Percentiles rank a stretch among this genome's conserved stretches.
Evolutionary conservation across 257 asterid genomes (phyloP).

Genomic region (Datura wrightii): DNA sequence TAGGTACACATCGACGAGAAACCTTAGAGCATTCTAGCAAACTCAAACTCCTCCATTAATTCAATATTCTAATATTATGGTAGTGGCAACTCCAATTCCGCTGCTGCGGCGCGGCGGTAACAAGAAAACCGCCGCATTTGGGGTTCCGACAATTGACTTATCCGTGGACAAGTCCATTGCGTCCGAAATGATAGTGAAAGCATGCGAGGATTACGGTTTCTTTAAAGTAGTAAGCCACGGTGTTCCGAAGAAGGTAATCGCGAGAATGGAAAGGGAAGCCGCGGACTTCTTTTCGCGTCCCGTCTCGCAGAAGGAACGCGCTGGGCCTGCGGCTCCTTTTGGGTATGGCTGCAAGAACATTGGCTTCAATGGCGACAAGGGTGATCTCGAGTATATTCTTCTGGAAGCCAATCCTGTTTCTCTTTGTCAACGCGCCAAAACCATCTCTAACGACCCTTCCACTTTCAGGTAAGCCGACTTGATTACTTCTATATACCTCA

Average conservation of each 20-base stretch:
- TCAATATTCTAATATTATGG: conserved; percentile 49
- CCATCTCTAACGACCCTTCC: conserved; percentile 51
- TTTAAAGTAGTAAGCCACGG: conserved; percentile 72
- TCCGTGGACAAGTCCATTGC: conserved; percentile 43
- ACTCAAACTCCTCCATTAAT: neutral
- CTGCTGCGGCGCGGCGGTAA: conserved; percentile 31
- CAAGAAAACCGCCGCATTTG: conserved; percentile 47
- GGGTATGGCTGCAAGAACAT: conserved; percentile 84
- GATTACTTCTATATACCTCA: too few species aligned
- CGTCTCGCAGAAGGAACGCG: conserved; percentile 54
- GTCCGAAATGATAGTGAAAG: conserved; percentile 49
- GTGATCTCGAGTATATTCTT: conserved; percentile 72
- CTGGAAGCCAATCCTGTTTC: conserved; percentile 58
- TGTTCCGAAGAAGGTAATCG: conserved; percentile 47
- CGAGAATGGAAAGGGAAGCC: conserved; percentile 55
- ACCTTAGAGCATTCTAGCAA: neutral
- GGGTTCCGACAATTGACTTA: conserved; percentile 64
- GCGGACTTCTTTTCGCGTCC: conserved; percentile 54
- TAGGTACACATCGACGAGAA: neutral
- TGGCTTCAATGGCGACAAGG: conserved; percentile 78
- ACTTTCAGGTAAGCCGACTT: conserved; percentile 53
- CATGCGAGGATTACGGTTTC: conserved; percentile 72
- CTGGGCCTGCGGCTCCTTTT: conserved; percentile 63
- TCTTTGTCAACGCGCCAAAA: conserved; percentile 44
- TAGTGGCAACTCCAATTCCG: conserved; percentile 44